These are phyloP conservation scores for Diplodia intermedia DNA, from an alignment of 2,329 filamentous ascomycete species.

Conservation along the genomic window DNA sequence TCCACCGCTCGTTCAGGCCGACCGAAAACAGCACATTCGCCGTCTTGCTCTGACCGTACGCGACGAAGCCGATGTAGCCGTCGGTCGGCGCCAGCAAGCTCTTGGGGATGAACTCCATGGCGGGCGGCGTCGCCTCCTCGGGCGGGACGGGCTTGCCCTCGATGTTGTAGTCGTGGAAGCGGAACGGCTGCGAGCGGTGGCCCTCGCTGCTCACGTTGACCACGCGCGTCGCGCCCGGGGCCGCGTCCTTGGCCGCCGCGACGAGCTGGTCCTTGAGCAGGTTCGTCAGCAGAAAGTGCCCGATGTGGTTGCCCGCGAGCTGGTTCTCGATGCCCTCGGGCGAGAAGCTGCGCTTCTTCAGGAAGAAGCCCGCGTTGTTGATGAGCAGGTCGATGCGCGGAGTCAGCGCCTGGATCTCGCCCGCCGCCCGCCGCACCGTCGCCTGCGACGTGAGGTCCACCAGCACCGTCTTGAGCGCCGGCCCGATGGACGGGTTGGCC, in stretches of 20 bases:
- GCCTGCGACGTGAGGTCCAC: slow-evolving; percentile 49
- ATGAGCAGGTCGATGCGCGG: slow-evolving; percentile 52
- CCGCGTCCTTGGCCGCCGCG: slow-evolving; percentile 39
- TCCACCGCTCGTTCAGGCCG: slow-evolving; percentile 39
- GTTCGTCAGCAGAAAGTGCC: slow-evolving; percentile 54
- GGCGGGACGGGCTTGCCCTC: slow-evolving; percentile 11
- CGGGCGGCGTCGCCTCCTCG: not conserved
- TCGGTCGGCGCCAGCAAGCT: not conserved
- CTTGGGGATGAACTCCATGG: not conserved
- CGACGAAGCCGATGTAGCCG: slow-evolving; percentile 22
- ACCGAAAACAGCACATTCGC: slow-evolving; percentile 41
- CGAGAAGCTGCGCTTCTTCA: slow-evolving; percentile 42
- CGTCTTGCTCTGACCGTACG: slow-evolving; percentile 40
- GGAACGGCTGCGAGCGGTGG: slow-evolving; percentile 34
- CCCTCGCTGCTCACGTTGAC: slow-evolving; percentile 41
- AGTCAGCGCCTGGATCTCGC: slow-evolving; percentile 40
- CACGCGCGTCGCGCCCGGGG: slow-evolving; percentile 36
- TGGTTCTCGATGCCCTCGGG: slow-evolving; percentile 55
- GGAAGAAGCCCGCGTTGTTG: slow-evolving; percentile 48
- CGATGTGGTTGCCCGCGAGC: slow-evolving; percentile 56
- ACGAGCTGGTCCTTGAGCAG: slow-evolving; percentile 52
- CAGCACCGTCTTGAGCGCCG: slow-evolving; percentile 38
- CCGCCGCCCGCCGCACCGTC: slow-evolving; percentile 46
- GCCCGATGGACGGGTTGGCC: slow-evolving; percentile 42
- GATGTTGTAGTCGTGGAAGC: slow-evolving; percentile 37